phyloP scores from a whole-genome alignment of 1,139 yeast species.

The Yamadazyma blattariae region DNA sequence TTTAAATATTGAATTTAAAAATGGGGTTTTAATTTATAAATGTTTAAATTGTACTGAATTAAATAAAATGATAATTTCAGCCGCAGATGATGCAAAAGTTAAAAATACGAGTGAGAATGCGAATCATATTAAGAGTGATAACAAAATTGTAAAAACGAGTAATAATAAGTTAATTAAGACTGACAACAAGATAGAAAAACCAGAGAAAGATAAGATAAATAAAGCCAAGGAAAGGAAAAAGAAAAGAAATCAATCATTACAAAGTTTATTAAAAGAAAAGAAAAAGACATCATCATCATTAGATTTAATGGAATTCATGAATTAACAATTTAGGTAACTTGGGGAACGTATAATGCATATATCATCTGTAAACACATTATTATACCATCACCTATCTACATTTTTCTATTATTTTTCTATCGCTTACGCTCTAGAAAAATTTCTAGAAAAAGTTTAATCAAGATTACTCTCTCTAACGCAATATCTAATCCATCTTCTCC shows the following conservation, averaged over 20 bases:
- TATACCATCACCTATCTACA: too few species aligned
- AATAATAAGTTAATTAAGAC: background rate
- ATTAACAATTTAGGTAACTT: constrained; percentile 2
- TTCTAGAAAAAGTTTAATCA: too few species aligned
- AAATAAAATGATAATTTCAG: too few species aligned
- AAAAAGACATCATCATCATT: constrained; percentile 39
- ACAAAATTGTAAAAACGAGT: background rate
- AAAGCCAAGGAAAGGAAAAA: constrained; percentile 25
- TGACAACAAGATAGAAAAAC: too few species aligned
- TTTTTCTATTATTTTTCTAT: too few species aligned
- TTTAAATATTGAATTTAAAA: constrained; percentile 16
- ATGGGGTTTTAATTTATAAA: constrained; percentile 9
- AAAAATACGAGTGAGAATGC: background rate
- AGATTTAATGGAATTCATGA: constrained; percentile 46
- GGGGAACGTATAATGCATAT: too few species aligned
- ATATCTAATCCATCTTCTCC: constrained; percentile 54
- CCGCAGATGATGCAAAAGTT: background rate
- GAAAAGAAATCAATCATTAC: constrained; percentile 33
- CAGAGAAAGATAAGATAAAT: constrained; percentile 1
- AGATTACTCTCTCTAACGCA: constrained; percentile 8
- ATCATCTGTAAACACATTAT: too few species aligned
- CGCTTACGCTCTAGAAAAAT: too few species aligned
- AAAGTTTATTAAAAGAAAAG: constrained; percentile 40
- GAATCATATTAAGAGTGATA: background rate
- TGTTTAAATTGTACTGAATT: constrained; percentile 13